These are phyloP conservation scores for Phanerodontia chrysosporium DNA, from an alignment of 768 basidiomycete genomes.

Conservation along the genomic window DNA sequence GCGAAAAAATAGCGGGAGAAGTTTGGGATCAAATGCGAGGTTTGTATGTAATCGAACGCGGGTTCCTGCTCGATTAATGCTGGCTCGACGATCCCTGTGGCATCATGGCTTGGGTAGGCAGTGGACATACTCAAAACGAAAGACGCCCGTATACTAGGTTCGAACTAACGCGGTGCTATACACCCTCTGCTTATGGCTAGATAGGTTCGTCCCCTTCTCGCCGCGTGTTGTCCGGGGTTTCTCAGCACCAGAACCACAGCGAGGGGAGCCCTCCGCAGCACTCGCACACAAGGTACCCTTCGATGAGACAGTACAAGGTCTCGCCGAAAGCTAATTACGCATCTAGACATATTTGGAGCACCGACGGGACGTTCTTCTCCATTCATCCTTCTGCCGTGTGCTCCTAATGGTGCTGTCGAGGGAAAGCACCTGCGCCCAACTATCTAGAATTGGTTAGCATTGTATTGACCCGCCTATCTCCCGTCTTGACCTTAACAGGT, in stretches of 20 bases:
- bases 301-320: too few species aligned
- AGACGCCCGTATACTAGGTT: neutral
- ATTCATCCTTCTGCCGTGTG: neutral
- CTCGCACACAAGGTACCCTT: neutral
- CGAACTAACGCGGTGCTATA: neutral
- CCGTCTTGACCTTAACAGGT: neutral
- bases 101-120: neutral
- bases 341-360: neutral
- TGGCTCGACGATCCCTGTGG: neutral
- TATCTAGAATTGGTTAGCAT: neutral
- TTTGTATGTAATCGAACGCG: neutral
- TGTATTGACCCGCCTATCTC: neutral
- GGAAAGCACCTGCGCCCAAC: neutral
- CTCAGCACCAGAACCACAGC: neutral
- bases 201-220: too few species aligned
- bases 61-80: neutral
- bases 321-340: neutral
- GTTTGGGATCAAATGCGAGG: slow-evolving; percentile 1
- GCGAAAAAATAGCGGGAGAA: neutral
- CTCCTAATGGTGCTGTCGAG: neutral
- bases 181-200: neutral
- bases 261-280: neutral
- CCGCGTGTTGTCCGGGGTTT: too few species aligned
- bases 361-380: neutral
- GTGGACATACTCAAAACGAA: neutral